These are phyloP conservation scores for Zygnema circumcarinatum DNA, from an alignment of 139 green algal species.

Conservation along the genomic window DNA sequence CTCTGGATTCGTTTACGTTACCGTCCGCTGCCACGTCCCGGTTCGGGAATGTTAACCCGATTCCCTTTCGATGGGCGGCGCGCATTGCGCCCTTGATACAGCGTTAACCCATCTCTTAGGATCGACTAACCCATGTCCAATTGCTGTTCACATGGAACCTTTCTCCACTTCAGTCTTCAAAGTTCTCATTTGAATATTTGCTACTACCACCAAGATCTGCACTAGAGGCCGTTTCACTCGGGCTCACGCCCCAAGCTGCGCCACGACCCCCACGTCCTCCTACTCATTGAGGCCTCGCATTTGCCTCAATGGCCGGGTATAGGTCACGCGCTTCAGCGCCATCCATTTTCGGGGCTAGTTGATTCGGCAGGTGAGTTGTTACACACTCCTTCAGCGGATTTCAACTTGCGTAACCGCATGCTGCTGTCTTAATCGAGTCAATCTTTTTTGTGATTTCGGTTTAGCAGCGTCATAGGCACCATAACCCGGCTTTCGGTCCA, in stretches of 20 bases:
- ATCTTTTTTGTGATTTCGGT: constrained; percentile 92
- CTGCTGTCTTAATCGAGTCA: constrained; percentile 93
- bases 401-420: constrained; percentile 96
- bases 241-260: no score
- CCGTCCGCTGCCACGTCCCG: no score
- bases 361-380: constrained; percentile 97
- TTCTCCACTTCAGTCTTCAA: no score
- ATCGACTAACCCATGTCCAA: constrained; percentile 95
- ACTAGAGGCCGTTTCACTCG: no score
- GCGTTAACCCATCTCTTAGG: constrained; percentile 88
- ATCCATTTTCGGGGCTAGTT: constrained; percentile 97
- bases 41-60: constrained; percentile 94
- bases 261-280: constrained; percentile 85
- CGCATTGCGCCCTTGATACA: constrained; percentile 86
- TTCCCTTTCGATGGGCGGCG: constrained; percentile 94
- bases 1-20: no score
- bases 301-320: constrained; percentile 86
- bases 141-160: constrained; percentile 96
- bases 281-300: constrained; percentile 88
- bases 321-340: constrained; percentile 88
- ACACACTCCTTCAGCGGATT: constrained; percentile 98
- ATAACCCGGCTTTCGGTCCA: constrained; percentile 92
- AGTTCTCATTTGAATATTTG: no score
- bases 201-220: no score
- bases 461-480: constrained; percentile 87